Evolutionary conservation across 192 early-diverging fungal genomes (phyloP), one percentile per base, ranked within the genome.

Genomic region (Chytriomyces sp.): DNA sequence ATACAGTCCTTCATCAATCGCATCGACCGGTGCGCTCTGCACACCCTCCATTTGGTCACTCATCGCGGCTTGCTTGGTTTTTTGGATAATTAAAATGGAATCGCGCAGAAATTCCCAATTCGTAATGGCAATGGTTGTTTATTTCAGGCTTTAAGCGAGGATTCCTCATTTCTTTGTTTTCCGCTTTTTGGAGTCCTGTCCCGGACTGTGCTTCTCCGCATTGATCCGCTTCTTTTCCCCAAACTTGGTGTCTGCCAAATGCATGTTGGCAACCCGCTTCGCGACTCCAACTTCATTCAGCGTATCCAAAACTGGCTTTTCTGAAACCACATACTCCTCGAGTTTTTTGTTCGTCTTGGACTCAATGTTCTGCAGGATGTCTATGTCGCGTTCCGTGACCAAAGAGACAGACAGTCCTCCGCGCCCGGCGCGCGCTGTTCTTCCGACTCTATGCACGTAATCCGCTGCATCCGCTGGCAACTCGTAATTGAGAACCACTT

Each of bases 371-470:
- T 93, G 89, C 10, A 99, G 71, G 40, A 98, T 78, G 66, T 93
- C 82, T 44, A 98, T 87, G 74, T 99, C 84, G 19, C 92, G 66
- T 86, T 93, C 67, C 83, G 86, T 72, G 37, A 96, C 90, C 34
- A 99, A 86, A 0, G 95, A 93, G 26, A 99, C 64, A 4, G 98
- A 90, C 40, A 90, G 79, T 78, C 98, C 98, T 31, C 91, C 94
- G 34, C 93, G 77, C 10, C 98, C 96, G 0, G 98, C 98, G 82
- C 98, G 88, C 17, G 98, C 98, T 5, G 98, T 98, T 81, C 98
- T 92, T 57, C 98, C 98, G 4, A 99, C 95, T 34, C 98, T 86
- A 77, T 99, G 98, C 64, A 99, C 93, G 65, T 99, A 99, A 76
- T 96, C 96, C 41, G 94, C 93, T 5, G 96, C 91, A 77, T 96